Base-by-base conservation (phyloP, 495 filamentous ascomycete genomes). In the Podospora tetraspora region DNA sequence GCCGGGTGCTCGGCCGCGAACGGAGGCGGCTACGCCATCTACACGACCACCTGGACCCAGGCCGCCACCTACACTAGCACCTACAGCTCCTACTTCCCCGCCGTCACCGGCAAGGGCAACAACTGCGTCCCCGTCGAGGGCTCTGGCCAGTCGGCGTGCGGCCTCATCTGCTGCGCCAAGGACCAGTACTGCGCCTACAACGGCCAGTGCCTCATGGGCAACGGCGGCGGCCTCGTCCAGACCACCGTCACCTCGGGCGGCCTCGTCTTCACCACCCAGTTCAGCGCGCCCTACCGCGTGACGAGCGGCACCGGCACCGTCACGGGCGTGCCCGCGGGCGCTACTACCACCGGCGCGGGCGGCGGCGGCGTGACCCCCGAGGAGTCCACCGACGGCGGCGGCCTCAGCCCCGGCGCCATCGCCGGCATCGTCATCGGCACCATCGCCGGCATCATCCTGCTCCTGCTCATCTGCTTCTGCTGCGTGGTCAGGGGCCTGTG, bases 341-440 rank as follows among this genome's bases (percentile, higher is more conserved):
- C 84, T 34, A 78, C 81, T 77, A 78, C 85, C 73, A 76, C 79
- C 60, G 64, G 43, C 43, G 43, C 82, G n/a, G 71, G 70, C n/a
- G 71, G 60, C 32, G 34, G 34, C 32, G 34, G 34, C 4, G 72
- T 66, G 13, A 81, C 79, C 22, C 63, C 71, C 7, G 73, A 72
- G 9, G 56, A 78, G 64, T 66, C 69, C 65, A 61, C 82, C 74
- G 63, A 24, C 57, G 63, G 63, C 29, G 43, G 83, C 67, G 81
- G 84, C 62, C 82, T 97, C 60, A 92, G 89, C 74, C 87, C 86
- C 62, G 93, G 93, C 67, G 93, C 93, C 25, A 97, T 97, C 72
- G 93, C 93, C n/a, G 93, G 93, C 58, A 97, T 97, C 71, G 93
- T 97, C 69, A 90, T 97, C 61, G 93, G 93, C 70, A 87, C 89